Percentiles rank a stretch among this genome's conserved stretches.
Evolutionary conservation across 352 stramenopile genomes (phyloP).

Genomic region (Globisporangium yorkense): DNA sequence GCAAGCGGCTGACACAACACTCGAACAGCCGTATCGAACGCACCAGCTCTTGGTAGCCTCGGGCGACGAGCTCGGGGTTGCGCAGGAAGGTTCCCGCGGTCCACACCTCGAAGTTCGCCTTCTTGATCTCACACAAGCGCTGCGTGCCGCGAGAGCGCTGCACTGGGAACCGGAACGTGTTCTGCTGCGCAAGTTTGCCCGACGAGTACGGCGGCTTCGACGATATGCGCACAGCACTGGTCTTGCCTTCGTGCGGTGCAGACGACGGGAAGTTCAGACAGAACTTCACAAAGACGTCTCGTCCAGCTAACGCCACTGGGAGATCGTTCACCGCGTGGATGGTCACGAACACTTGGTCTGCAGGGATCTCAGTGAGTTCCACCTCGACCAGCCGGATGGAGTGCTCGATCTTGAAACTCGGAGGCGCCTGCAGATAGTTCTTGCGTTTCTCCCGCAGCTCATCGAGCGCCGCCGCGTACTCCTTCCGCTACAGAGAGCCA

Average conservation of each 20-base stretch:
- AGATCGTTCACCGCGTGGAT: slow-evolving; percentile 46
- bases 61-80: slow-evolving; percentile 58
- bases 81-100: slow-evolving; percentile 49
- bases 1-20: neutral
- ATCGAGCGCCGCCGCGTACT: slow-evolving; percentile 41
- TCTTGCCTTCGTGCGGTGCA: slow-evolving; percentile 57
- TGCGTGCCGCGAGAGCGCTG: slow-evolving; percentile 56
- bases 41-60: slow-evolving; percentile 65
- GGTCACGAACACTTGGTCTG: slow-evolving; percentile 44
- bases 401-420: slow-evolving; percentile 36
- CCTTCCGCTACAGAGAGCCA: slow-evolving; percentile 37
- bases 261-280: slow-evolving; percentile 62
- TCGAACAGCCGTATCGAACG: slow-evolving; percentile 1
- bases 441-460: slow-evolving; percentile 44
- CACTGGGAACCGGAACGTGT: slow-evolving; percentile 40
- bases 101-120: slow-evolving; percentile 75
- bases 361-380: slow-evolving; percentile 33
- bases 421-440: slow-evolving; percentile 43
- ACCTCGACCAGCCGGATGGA: slow-evolving; percentile 33
- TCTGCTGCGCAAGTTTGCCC: slow-evolving; percentile 17
- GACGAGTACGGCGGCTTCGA: slow-evolving; percentile 21
- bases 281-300: slow-evolving; percentile 68
- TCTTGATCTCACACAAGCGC: slow-evolving; percentile 80
- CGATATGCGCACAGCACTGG: slow-evolving; percentile 27
- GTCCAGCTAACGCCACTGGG: slow-evolving; percentile 23